Conservation (phyloP, 2,329 filamentous ascomycete genomes). For the Fusarium sp. region DNA sequence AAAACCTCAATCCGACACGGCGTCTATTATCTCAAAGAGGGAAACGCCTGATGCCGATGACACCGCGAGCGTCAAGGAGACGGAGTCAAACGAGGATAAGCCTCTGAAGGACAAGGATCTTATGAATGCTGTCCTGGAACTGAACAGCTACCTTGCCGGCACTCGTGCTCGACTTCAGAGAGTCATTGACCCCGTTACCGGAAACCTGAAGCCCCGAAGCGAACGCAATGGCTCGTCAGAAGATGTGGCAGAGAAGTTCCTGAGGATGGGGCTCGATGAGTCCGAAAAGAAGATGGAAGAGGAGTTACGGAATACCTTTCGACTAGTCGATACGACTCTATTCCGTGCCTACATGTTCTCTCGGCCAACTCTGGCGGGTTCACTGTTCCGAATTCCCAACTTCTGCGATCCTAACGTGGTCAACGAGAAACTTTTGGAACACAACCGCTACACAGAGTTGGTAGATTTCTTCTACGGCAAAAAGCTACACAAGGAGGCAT, state of each 20-base stretch:
- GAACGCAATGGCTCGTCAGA: constrained; percentile 59
- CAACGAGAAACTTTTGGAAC: constrained; percentile 90
- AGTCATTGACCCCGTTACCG: constrained; percentile 71
- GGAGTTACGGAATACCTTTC: constrained; percentile 80
- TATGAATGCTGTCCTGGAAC: constrained; percentile 80
- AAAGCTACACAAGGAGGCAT: constrained; percentile 86
- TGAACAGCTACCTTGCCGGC: constrained; percentile 90
- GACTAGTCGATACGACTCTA: constrained; percentile 90
- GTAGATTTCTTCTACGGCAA: constrained; percentile 99
- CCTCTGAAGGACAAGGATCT: constrained; percentile 84
- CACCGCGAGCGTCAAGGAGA: constrained; percentile 63
- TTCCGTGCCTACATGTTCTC: constrained; percentile 97
- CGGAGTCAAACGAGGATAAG: constrained; percentile 58
- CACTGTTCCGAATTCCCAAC: constrained; percentile 94
- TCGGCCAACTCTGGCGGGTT: constrained; percentile 83
- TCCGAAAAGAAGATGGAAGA: constrained; percentile 73
- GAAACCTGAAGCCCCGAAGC: constrained; percentile 66
- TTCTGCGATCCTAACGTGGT: constrained; percentile 97
- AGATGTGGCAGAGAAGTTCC: constrained; percentile 66
- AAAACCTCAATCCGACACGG: constrained; percentile 63
- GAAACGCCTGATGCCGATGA: constrained; percentile 66
- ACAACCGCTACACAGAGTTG: constrained; percentile 88
- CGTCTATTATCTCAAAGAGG: constrained; percentile 71
- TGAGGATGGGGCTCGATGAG: constrained; percentile 61
- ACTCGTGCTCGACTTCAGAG: constrained; percentile 76